These are phyloP conservation scores for Coemansia sp. DNA, from an alignment of 192 early-diverging fungal species.

Conservation along the genomic window DNA sequence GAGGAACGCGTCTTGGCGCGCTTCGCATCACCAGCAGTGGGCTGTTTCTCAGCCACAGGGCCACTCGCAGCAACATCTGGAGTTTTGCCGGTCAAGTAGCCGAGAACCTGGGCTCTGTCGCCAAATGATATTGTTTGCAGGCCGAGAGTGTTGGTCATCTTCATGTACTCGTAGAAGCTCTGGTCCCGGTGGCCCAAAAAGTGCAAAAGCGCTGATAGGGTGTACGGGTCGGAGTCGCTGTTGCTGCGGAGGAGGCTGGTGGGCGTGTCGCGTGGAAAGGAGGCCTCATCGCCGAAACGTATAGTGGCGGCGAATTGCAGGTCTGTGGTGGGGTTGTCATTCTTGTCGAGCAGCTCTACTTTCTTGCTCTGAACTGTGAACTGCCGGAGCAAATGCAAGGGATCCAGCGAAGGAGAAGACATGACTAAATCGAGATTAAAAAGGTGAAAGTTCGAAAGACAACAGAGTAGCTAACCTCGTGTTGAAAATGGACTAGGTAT, in stretches of 20 bases:
- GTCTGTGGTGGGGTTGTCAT: constrained; percentile 41
- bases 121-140: constrained; percentile 70
- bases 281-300: constrained; percentile 55
- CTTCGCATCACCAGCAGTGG: constrained; percentile 10
- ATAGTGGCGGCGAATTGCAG: constrained; percentile 54
- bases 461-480: not conserved
- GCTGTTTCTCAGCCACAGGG: not conserved
- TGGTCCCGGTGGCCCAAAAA: constrained; percentile 63
- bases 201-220: constrained; percentile 69
- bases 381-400: constrained; percentile 61
- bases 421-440: not conserved
- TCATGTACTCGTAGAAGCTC: constrained; percentile 72
- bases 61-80: constrained; percentile 16
- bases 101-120: constrained; percentile 68
- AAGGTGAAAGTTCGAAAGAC: not conserved
- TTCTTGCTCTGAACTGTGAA: constrained; percentile 58
- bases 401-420: constrained; percentile 24
- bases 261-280: constrained; percentile 59
- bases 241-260: constrained; percentile 59
- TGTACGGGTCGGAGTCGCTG: constrained; percentile 63
- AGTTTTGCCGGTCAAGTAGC: constrained; percentile 67
- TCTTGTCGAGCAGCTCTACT: constrained; percentile 52
- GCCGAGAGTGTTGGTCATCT: constrained; percentile 57
- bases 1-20: constrained; percentile 8
- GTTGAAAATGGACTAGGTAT: no score